Base-by-base conservation (phyloP, 139 green algal genomes). In the Micractinium sp. region DNA sequence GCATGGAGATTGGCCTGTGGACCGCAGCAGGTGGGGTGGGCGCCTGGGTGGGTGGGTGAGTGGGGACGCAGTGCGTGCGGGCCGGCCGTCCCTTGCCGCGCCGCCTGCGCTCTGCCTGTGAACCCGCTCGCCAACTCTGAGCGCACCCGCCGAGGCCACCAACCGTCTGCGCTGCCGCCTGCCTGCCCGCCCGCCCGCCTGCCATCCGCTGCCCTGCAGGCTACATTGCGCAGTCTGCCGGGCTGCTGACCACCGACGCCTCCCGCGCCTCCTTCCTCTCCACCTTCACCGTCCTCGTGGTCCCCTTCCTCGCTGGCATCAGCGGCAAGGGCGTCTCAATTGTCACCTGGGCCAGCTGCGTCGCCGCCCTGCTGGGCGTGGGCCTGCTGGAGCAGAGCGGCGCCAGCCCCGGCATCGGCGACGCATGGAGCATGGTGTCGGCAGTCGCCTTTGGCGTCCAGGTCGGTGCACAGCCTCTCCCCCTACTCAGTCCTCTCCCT, bases 271-370 rank as follows among this genome's bases (percentile, higher is more conserved):
- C 89, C 53, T 96, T 98, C 78, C 92, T 98, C 13, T 95, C 90
- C 77, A 95, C 96, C 1, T 96, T 98, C 89, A 98, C 96, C 23
- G 96, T 98, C 2, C 90, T 98, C 36, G 90, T 94, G 23, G 96
- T 98, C 29, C 96, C 96, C 20, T 86, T 97, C 38, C 82, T 98
- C 63, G 94, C 93, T 22, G 96, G 94, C 39, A 71, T 97, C 4
- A 89, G 78, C 31, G 95, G 96, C 31, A 88, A 89, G 41, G 71
- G 92, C 2, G 94, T 98, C 25, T 90, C 91, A 33, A 88, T 89
- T 3, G 23, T 95, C 63, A 96, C 94, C 1, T 97, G 94, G 94
- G 85, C 84, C 14, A 92, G 91, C 31, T 93, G 91, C 12, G 69
- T 92, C 1, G 90, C 94, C 5, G 95, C 96, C 0, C 47, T 98